Evolutionary conservation across 1,284 basidiomycete genomes (phyloP).

Genomic region (Malassezia dermatis): DNA sequence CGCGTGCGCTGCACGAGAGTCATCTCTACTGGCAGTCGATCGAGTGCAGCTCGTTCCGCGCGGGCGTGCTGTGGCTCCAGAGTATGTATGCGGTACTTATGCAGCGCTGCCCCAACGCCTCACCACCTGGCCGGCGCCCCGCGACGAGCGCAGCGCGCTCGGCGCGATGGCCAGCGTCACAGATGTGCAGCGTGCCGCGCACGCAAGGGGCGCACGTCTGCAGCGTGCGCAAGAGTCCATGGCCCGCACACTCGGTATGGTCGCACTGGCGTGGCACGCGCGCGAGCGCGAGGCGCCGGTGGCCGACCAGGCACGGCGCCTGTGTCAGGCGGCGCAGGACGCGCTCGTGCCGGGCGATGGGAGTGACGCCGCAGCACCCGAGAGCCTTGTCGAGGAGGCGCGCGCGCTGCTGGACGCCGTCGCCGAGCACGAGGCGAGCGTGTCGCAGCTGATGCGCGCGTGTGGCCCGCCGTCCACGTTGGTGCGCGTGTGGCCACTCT

Average conservation of each 20-base stretch:
- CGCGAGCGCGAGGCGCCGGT: neutral
- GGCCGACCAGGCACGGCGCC: neutral
- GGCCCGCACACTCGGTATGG: conserved; percentile 8
- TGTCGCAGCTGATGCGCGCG: neutral
- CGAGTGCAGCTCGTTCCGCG: neutral
- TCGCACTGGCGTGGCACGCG: conserved; percentile 7
- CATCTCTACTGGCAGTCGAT: conserved; percentile 8
- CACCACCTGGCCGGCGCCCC: neutral
- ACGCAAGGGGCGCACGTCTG: neutral
- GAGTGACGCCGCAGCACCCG: neutral
- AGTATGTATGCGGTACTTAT: neutral
- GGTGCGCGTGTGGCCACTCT: conserved; percentile 32
- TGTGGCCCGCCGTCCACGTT: conserved; percentile 26
- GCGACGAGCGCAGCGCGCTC: neutral
- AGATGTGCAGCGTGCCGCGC: neutral
- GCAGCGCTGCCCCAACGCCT: conserved; percentile 8
- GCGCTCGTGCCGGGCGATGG: neutral
- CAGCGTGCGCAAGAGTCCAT: neutral
- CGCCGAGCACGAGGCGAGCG: conserved; percentile 2
- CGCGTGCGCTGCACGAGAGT: conserved; percentile 1
- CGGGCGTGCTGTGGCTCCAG: conserved; percentile 4
- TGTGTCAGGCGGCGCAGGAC: neutral
- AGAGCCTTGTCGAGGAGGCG: neutral
- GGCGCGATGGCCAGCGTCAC: neutral
- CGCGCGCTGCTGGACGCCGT: conserved; percentile 4